phyloP scores from a whole-genome alignment of 441 rosid species.

The Omphalea diandra region DNA sequence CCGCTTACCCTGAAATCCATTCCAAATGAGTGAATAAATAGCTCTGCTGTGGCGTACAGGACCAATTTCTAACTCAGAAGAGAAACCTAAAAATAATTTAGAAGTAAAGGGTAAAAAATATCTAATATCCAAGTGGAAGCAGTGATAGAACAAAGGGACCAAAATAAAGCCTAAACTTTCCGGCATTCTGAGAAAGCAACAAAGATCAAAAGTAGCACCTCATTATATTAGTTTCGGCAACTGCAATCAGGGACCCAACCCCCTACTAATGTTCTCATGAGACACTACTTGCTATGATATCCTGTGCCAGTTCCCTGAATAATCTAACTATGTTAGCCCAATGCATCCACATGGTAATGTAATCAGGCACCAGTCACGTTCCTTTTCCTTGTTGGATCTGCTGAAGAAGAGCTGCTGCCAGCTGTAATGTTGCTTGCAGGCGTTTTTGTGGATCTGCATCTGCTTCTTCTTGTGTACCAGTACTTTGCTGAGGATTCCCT shows the following conservation, averaged over 20 bases:
- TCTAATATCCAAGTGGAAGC: background rate
- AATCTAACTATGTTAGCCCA: background rate
- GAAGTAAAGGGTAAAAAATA: background rate
- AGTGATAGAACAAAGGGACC: conserved; percentile 1
- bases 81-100: background rate
- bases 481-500: conserved; percentile 46
- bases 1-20: too few species aligned
- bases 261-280: background rate
- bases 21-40: background rate
- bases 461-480: conserved; percentile 47
- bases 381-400: conserved; percentile 91
- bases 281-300: background rate
- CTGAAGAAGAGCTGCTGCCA: conserved; percentile 96
- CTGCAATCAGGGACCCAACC: background rate
- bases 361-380: conserved; percentile 28
- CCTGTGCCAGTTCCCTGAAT: background rate
- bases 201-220: background rate
- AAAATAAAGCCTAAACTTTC: conserved; percentile 1
- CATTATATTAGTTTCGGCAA: background rate
- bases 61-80: background rate
- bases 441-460: conserved; percentile 89
- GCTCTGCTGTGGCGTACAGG: background rate
- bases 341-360: background rate
- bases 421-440: conserved; percentile 87
- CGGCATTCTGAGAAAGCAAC: background rate